These are phyloP conservation scores for Verticillium tricorpus DNA, from an alignment of 2,329 filamentous ascomycete species.

Conservation along the genomic window DNA sequence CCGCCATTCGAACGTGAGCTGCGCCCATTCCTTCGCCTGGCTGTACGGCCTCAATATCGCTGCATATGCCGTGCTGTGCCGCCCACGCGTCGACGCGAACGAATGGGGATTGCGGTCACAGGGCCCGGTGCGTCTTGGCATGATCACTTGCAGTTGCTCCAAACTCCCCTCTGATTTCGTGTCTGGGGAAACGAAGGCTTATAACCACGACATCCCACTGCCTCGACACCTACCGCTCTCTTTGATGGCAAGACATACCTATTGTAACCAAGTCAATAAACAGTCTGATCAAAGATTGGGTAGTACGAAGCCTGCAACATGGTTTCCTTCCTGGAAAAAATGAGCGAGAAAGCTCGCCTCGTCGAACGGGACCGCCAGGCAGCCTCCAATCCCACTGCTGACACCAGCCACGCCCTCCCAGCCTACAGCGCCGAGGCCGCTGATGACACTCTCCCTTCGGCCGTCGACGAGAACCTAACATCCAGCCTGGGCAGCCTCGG, in stretches of 20 bases:
- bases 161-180: background rate
- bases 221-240: too few relatives aligned
- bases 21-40: too few relatives aligned
- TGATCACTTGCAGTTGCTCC: background rate
- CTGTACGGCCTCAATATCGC: too few relatives aligned
- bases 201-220: background rate
- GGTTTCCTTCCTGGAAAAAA: background rate
- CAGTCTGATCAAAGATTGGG: too few relatives aligned
- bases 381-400: background rate
- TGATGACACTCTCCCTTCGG: background rate
- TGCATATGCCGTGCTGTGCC: too few relatives aligned
- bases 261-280: too few relatives aligned
- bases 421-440: background rate
- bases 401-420: background rate
- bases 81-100: too few relatives aligned
- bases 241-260: too few relatives aligned
- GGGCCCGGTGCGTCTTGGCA: too few relatives aligned
- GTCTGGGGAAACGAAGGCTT: background rate
- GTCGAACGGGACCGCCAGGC: background rate
- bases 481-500: background rate
- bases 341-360: background rate
- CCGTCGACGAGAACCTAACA: background rate
- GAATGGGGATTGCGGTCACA: too few relatives aligned
- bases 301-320: background rate
- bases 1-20: too few relatives aligned